These are phyloP conservation scores for Cornus florida DNA, from an alignment of 148 eudicot genomes.

Conservation along the genomic window DNA sequence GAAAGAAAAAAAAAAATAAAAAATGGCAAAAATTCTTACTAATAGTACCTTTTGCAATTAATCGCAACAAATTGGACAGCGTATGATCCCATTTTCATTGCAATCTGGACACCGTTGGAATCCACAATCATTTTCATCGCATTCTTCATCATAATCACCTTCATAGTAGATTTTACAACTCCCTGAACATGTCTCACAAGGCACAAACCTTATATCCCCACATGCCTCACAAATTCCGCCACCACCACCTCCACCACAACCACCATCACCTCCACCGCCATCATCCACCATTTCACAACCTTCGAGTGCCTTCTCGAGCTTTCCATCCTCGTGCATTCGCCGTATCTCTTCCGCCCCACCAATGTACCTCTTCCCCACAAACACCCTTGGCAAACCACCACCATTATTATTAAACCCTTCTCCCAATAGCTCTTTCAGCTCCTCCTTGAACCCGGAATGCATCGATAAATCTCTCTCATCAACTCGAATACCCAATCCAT, in stretches of 20 bases:
- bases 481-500: constrained; percentile 57
- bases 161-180: constrained; percentile 84
- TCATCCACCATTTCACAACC: constrained; percentile 49
- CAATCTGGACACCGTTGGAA: constrained; percentile 91
- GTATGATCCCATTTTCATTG: constrained; percentile 88
- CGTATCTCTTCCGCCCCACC: constrained; percentile 82
- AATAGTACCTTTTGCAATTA: constrained; percentile 22
- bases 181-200: constrained; percentile 91
- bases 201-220: constrained; percentile 85
- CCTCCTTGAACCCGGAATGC: constrained; percentile 86
- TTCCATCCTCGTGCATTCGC: constrained; percentile 69
- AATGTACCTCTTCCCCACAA: constrained; percentile 54
- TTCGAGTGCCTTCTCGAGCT: constrained; percentile 57
- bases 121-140: constrained; percentile 54
- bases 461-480: constrained; percentile 95
- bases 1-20: constrained; percentile 2
- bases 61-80: constrained; percentile 85
- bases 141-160: constrained; percentile 44
- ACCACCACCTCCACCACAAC: constrained; percentile 15
- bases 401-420: constrained; percentile 17
- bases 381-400: constrained; percentile 76
- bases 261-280: constrained; percentile 10
- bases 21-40: constrained; percentile 16
- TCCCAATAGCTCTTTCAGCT: constrained; percentile 60
- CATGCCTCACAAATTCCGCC: constrained; percentile 68